Evolutionary conservation across 1,284 basidiomycete genomes (phyloP).

Genomic region (Taiwanofungus camphoratus): DNA sequence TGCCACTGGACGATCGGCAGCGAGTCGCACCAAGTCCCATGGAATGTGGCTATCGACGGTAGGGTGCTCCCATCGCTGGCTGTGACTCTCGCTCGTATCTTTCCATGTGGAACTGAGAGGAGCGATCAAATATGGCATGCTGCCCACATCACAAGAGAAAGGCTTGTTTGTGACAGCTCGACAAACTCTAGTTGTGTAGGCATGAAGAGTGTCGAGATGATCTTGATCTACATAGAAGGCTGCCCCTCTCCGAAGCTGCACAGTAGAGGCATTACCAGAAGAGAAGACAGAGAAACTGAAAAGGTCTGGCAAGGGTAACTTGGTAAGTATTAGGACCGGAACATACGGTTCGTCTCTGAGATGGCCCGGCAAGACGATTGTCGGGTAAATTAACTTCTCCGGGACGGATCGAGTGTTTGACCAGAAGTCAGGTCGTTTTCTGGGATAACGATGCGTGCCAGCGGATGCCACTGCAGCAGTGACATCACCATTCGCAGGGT

Average conservation of each 20-base stretch:
- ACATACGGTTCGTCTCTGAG: constrained; percentile 35
- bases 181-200: constrained; percentile 58
- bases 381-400: constrained; percentile 43
- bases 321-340: constrained; percentile 60
- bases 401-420: constrained; percentile 30
- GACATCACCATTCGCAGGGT: constrained; percentile 3
- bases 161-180: constrained; percentile 65
- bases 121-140: constrained; percentile 59
- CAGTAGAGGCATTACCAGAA: constrained; percentile 36
- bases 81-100: constrained; percentile 17
- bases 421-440: constrained; percentile 63
- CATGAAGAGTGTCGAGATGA: constrained; percentile 43
- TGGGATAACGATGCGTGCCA: constrained; percentile 36
- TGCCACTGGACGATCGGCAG: constrained; percentile 43
- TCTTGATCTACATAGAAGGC: constrained; percentile 44
- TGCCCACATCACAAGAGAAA: constrained; percentile 43
- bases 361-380: constrained; percentile 38
- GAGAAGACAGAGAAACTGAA: constrained; percentile 53
- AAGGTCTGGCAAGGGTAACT: constrained; percentile 55
- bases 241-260: constrained; percentile 40
- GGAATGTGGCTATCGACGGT: constrained; percentile 46
- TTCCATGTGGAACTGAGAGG: constrained; percentile 42
- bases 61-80: constrained; percentile 25
- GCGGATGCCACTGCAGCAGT: constrained; percentile 15
- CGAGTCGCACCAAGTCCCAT: constrained; percentile 57